phyloP scores from a whole-genome alignment of 2,329 filamentous ascomycete genomes.

The Mycocentrospora acerina region DNA sequence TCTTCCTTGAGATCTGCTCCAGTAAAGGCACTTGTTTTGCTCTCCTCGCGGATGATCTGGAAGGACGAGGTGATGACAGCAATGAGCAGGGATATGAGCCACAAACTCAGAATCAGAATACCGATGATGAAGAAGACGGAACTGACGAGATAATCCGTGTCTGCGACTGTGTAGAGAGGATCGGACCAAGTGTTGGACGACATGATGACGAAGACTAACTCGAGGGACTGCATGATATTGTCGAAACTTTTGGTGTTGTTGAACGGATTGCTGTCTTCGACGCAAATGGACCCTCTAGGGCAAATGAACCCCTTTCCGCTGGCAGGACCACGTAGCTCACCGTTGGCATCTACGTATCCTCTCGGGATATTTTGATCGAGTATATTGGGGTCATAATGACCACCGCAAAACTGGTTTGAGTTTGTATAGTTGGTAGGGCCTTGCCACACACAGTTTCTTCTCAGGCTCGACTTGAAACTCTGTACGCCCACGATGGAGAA shows the following conservation, averaged over 20 bases:
- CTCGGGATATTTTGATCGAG: conserved; percentile 1
- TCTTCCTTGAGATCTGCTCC: conserved; percentile 60
- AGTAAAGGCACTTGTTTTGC: conserved; percentile 89
- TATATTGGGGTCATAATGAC: conserved; percentile 59
- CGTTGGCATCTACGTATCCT: conserved; percentile 65
- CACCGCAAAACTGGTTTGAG: conserved; percentile 77
- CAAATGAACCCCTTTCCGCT: conserved; percentile 80
- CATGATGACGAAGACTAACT: conserved; percentile 97
- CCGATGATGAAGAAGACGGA: conserved; percentile 72
- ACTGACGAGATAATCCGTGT: conserved; percentile 85
- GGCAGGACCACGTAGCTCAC: conserved; percentile 47
- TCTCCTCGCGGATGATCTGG: conserved; percentile 96
- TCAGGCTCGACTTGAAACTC: conserved; percentile 68
- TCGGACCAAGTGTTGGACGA: conserved; percentile 96
- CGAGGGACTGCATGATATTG: conserved; percentile 86
- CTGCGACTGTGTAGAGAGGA: conserved; percentile 87
- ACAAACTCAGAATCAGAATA: conserved; percentile 91
- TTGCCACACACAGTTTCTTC: conserved; percentile 54
- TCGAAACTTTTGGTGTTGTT: conserved; percentile 91
- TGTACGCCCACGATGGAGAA: conserved; percentile 97
- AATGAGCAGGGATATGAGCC: conserved; percentile 92
- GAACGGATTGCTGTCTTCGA: conserved; percentile 76
- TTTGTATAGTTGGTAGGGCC: conserved; percentile 57
- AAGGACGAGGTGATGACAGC: conserved; percentile 98
- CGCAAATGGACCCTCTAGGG: conserved; percentile 77